phyloP scores from a whole-genome alignment of 2,329 filamentous ascomycete species.

The Sporothrix globosa region DNA sequence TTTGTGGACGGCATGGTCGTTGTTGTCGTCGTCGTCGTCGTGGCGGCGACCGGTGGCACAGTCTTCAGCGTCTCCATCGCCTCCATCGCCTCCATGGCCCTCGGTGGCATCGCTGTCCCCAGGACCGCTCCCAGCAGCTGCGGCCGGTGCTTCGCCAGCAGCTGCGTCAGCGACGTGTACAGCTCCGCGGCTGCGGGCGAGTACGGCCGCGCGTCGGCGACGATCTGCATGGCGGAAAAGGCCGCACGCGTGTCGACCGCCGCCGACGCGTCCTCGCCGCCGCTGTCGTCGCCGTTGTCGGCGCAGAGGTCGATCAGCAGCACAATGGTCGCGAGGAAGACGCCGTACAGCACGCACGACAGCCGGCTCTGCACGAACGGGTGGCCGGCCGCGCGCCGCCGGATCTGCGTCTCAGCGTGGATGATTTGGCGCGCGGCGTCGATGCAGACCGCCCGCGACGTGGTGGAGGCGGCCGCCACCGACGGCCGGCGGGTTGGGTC shows the following conservation, averaged over 20 bases:
- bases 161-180: conserved; percentile 26
- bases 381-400: conserved; percentile 2
- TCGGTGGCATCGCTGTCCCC: too few relatives aligned
- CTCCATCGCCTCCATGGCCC: too few relatives aligned
- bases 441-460: conserved; percentile 25
- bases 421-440: conserved; percentile 30
- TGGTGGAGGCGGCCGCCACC: not conserved
- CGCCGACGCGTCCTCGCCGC: not conserved
- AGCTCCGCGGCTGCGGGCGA: conserved; percentile 28
- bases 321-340: conserved; percentile 28
- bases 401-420: conserved; percentile 19
- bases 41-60: not conserved
- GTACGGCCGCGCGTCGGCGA: conserved; percentile 22
- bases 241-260: conserved; percentile 6
- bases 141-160: conserved; percentile 27
- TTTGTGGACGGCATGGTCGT: not conserved
- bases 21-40: too few relatives aligned
- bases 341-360: conserved; percentile 28
- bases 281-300: not conserved
- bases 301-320: conserved; percentile 31
- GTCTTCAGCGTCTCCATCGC: too few relatives aligned
- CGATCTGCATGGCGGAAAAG: conserved; percentile 25
- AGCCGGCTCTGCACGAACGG: conserved; percentile 26
- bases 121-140: not conserved
- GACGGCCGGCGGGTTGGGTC: not conserved